Percentiles rank a stretch among this genome's conserved stretches.
phyloP scores from a whole-genome alignment of 345 rosid species.

The Carallia brachiata region DNA sequence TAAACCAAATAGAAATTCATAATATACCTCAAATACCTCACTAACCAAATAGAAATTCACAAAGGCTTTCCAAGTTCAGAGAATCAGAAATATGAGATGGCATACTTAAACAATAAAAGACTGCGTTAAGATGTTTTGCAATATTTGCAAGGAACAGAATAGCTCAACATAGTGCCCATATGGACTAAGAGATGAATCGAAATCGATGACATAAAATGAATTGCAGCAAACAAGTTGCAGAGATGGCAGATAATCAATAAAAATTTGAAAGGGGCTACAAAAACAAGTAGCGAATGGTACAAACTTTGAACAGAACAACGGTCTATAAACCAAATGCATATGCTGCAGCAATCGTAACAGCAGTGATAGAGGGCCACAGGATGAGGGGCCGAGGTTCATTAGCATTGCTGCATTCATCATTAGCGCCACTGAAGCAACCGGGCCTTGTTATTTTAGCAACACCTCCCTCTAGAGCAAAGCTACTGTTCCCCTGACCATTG shows the following conservation, averaged over 20 bases:
- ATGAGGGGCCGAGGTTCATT: constrained; percentile 15
- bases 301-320: not conserved
- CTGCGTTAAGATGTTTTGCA: too few species aligned
- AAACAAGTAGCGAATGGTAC: constrained; percentile 12
- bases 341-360: constrained; percentile 28
- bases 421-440: constrained; percentile 76
- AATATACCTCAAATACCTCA: too few species aligned
- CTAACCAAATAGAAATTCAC: too few species aligned
- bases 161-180: too few species aligned
- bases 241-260: not conserved
- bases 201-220: constrained; percentile 4
- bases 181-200: not conserved
- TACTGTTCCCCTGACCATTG: constrained; percentile 51
- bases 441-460: constrained; percentile 50
- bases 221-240: constrained; percentile 10
- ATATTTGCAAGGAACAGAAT: too few species aligned
- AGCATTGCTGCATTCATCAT: constrained; percentile 53
- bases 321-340: constrained; percentile 37
- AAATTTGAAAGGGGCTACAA: constrained; percentile 11
- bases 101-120: too few species aligned
- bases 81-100: too few species aligned
- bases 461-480: constrained; percentile 55
- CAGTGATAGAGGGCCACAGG: constrained; percentile 23
- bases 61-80: too few species aligned
- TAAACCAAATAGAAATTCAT: too few species aligned